Percentiles rank a stretch among this genome's conserved stretches.
Evolutionary conservation across 108 stramenopile genomes (phyloP).

Genomic region (Epipyxis sp.): DNA sequence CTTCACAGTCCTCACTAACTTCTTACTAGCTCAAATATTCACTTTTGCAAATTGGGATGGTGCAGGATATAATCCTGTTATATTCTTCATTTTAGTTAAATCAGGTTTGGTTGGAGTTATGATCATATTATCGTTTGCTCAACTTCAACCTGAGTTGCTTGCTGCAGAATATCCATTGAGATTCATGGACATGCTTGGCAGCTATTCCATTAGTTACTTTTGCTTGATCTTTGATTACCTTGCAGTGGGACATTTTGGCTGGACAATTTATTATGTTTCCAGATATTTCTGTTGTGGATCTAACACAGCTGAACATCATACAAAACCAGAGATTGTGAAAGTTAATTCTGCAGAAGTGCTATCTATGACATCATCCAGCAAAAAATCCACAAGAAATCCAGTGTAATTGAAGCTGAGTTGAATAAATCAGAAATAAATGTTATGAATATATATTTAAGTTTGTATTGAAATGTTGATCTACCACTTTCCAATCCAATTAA

Average conservation of each 20-base stretch:
- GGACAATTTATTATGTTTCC: not conserved
- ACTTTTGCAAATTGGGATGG: not conserved
- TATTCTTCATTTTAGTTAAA: conserved; percentile 8
- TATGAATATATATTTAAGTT: too few species aligned
- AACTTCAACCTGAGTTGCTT: conserved; percentile 1
- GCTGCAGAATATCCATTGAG: conserved; percentile 16
- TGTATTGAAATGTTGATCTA: too few species aligned
- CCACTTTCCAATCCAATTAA: too few species aligned
- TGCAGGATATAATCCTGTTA: conserved; percentile 6
- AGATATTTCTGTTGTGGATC: not conserved
- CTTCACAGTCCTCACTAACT: conserved; percentile 29
- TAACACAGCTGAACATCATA: not conserved
- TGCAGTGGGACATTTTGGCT: conserved; percentile 19
- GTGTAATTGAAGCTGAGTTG: too few species aligned
- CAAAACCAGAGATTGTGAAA: not conserved
- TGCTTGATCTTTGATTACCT: not conserved
- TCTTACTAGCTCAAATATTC: conserved; percentile 21
- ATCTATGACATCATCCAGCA: too few species aligned
- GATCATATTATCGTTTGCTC: not conserved
- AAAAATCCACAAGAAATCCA: too few species aligned
- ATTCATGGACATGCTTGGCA: conserved; percentile 17
- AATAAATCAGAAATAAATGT: too few species aligned
- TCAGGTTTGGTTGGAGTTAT: conserved; percentile 14
- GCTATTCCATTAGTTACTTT: not conserved
- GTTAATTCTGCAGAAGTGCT: conserved; percentile 1